A percentile compares a stretch with the other conserved stretches of the same genome.
phyloP scores from a whole-genome alignment of 192 early-diverging fungal genomes.

The Gaertneriomyces semiglobifer region DNA sequence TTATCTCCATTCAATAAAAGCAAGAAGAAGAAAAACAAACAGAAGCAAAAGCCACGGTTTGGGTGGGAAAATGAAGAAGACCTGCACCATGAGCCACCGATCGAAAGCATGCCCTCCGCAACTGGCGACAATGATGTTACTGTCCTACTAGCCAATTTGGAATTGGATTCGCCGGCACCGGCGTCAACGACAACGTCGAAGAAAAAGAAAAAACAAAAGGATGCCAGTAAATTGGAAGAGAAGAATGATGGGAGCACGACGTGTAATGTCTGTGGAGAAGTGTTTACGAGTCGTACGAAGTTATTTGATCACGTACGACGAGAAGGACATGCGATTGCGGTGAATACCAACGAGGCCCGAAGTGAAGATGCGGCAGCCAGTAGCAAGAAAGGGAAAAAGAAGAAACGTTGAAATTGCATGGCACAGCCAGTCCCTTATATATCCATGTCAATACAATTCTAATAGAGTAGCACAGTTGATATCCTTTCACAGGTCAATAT shows the following conservation, averaged over 20 bases:
- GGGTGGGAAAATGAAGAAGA: conserved; percentile 4
- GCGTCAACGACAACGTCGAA: no score
- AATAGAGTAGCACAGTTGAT: no score
- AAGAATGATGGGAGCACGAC: conserved; percentile 20
- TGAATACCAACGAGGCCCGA: background rate
- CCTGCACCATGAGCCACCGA: background rate
- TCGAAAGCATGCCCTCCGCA: background rate
- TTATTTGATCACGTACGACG: conserved; percentile 85
- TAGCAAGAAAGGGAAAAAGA: conserved; percentile 18
- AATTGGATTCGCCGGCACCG: background rate
- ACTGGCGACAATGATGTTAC: conserved; percentile 3
- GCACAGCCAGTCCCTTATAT: no score
- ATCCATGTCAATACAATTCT: no score
- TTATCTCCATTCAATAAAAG: no score
- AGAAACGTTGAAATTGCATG: background rate
- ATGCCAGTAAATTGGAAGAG: background rate
- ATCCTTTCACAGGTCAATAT: no score
- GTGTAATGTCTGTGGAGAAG: conserved; percentile 76
- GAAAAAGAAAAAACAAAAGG: no score
- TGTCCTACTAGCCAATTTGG: background rate
- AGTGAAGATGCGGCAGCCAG: background rate
- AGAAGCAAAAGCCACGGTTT: conserved; percentile 14
- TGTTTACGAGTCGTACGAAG: conserved; percentile 76
- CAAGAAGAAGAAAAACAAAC: conserved; percentile 6
- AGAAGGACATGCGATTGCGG: conserved; percentile 72